Base-by-base conservation (phyloP, 2,329 filamentous ascomycete genomes). In the Verticillium tricorpus region DNA sequence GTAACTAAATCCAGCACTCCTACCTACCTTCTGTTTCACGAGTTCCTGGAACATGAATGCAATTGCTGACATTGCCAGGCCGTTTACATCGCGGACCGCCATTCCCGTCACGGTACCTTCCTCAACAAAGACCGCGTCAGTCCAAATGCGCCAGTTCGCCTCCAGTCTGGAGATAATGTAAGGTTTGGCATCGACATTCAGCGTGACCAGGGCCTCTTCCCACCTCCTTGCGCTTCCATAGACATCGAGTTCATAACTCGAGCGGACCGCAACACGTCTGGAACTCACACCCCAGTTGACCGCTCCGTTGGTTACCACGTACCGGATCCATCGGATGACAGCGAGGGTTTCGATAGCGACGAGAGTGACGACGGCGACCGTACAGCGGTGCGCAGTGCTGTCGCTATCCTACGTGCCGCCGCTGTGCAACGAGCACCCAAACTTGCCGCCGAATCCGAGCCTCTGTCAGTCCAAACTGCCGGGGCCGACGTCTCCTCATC, bases 21-120 rank as follows among this genome's bases (percentile, higher is more conserved):
- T 19, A 6, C n/a, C 39, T 45, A 45, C 3, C 39, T n/a, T n/a
- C 17, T 17, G 39, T 14, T 45, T 5, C 39, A n/a, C 17, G 15
- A 45, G 17, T 17, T 8, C 39, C n/a, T 28, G 8, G 17, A 45
- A n/a, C 19, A 52, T 25, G 8, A 25, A 19, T 9, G n/a, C 19
- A 22, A 2, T 17, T 60, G 14, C 50, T 73, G 55, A 74, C 56
- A 59, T 52, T 3, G 52, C 17, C 52, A 85, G 83, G 70, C 69
- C 28, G 68, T 85, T 0, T 74, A 71, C 52, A 69, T 86, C 40
- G 73, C 69, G 32, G 84, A 86, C 60, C 68, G 72, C 1, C 73
- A 74, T 2, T 85, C 83, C 0, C 77, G 85, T 2, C 84, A 86
- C 62, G 84, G 84, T 1, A 85, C 83, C 0, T 83, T 73, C 45